These are phyloP conservation scores for Leucocoprinus birnbaumii DNA, from an alignment of 768 basidiomycete species.

Conservation along the genomic window DNA sequence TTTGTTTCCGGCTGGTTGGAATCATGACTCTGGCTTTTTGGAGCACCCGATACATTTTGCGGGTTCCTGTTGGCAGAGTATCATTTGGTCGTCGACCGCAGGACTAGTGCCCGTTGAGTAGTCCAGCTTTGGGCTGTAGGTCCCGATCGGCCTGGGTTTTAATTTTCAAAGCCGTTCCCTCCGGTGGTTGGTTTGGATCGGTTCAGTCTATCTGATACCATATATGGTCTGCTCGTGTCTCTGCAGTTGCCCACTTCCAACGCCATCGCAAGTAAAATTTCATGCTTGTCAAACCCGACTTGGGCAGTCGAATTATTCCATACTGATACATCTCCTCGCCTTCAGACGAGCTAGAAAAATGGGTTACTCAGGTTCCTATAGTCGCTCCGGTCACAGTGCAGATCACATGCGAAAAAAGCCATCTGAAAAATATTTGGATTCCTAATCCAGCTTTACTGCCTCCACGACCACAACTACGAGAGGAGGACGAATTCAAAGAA, in stretches of 20 bases:
- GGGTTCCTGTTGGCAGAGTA: too few species aligned
- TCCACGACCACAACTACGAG: constrained; percentile 15
- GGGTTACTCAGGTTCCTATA: background rate
- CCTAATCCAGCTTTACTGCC: constrained; percentile 5
- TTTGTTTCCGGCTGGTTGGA: background rate
- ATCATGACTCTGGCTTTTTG: background rate
- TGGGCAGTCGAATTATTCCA: too few species aligned
- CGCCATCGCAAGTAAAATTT: too few species aligned
- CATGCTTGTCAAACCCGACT: too few species aligned
- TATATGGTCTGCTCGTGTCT: background rate
- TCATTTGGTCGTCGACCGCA: too few species aligned
- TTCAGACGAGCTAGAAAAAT: background rate
- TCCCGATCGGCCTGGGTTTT: too few species aligned
- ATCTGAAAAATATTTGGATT: constrained; percentile 3
- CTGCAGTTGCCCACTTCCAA: background rate
- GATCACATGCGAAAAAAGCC: constrained; percentile 4
- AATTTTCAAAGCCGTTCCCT: too few species aligned
- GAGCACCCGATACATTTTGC: too few species aligned
- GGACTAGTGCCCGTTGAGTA: too few species aligned
- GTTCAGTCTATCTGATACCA: background rate
- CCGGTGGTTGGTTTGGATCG: background rate
- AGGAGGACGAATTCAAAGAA: constrained; percentile 36
- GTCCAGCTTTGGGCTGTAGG: too few species aligned
- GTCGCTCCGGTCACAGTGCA: background rate
- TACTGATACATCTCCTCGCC: background rate